Evolutionary conservation across 2,329 filamentous ascomycete genomes (phyloP).

Genomic region (Colletotrichum truncatum): DNA sequence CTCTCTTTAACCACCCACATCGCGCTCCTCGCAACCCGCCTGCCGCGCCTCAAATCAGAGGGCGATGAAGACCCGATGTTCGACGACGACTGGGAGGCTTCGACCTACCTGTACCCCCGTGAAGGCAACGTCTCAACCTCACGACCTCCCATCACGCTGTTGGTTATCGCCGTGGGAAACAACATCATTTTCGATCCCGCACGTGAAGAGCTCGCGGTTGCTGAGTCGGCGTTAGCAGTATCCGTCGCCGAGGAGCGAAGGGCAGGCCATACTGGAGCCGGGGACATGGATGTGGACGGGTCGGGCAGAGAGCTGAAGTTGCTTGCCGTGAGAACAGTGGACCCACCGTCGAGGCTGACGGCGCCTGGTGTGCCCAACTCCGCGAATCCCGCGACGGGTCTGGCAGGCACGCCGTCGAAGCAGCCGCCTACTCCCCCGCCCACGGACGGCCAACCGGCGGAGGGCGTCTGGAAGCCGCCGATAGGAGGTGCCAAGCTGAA

Average conservation of each 20-base stretch:
- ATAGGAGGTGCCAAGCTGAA: constrained; percentile 83
- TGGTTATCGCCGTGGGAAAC: constrained; percentile 85
- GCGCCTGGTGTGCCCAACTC: constrained; percentile 75
- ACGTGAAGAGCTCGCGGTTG: constrained; percentile 91
- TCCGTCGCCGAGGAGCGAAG: constrained; percentile 69
- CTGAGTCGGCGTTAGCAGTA: constrained; percentile 87
- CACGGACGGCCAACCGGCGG: constrained; percentile 64
- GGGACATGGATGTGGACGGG: constrained; percentile 53
- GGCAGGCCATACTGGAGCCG: constrained; percentile 33
- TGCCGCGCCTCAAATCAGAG: constrained; percentile 87
- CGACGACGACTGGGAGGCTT: constrained; percentile 95
- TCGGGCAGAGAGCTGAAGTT: constrained; percentile 61
- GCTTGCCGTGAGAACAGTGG: constrained; percentile 76
- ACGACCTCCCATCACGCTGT: constrained; percentile 86
- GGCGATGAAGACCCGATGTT: constrained; percentile 96
- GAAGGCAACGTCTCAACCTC: constrained; percentile 41
- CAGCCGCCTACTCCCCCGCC: constrained; percentile 52
- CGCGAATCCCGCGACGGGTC: constrained; percentile 64
- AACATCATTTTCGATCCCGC: constrained; percentile 96
- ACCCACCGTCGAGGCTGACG: constrained; percentile 78
- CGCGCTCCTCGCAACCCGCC: constrained; percentile 85
- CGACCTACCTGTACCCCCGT: constrained; percentile 78
- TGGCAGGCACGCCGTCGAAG: constrained; percentile 41
- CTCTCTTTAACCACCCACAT: constrained; percentile 94
- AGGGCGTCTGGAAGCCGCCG: constrained; percentile 87